Evolutionary conservation across 208 protist species (phyloP).

Genomic region (Acanthamoeba triangularis): DNA sequence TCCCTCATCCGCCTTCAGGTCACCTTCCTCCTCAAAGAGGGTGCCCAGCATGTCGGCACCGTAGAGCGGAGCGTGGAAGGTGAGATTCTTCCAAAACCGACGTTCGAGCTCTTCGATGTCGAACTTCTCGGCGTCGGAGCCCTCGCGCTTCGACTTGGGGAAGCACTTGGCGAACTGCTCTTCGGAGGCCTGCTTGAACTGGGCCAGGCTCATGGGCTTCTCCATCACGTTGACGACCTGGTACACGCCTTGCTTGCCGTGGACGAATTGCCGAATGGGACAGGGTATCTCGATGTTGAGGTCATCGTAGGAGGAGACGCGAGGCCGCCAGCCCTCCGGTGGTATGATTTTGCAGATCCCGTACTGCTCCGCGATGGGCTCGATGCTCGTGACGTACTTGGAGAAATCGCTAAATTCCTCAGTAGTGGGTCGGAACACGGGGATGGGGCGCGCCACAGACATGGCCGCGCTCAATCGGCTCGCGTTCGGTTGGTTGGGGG

Average conservation of each 20-base stretch:
- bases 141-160: conserved; percentile 58
- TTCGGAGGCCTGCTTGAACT: conserved; percentile 63
- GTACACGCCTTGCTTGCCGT: conserved; percentile 68
- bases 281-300: conserved; percentile 75
- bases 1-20: neutral
- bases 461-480: neutral
- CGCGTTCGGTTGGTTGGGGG: no score
- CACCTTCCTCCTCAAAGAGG: conserved; percentile 69
- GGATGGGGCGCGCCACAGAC: conserved; percentile 63
- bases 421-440: conserved; percentile 65
- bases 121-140: conserved; percentile 71
- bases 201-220: conserved; percentile 47
- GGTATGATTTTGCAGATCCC: conserved; percentile 80
- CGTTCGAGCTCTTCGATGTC: conserved; percentile 75
- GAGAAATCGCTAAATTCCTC: conserved; percentile 80
- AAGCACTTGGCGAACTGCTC: conserved; percentile 75
- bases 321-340: conserved; percentile 61
- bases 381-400: conserved; percentile 77
- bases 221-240: conserved; percentile 79
- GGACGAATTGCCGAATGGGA: conserved; percentile 71
- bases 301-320: conserved; percentile 24
- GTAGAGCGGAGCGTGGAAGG: conserved; percentile 77
- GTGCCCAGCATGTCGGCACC: conserved; percentile 82
- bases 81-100: conserved; percentile 79
- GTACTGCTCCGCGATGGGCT: conserved; percentile 51